Percentiles rank a stretch among this genome's conserved stretches.
phyloP scores from a whole-genome alignment of 331 rosid species.

The Telfairia occidentalis region DNA sequence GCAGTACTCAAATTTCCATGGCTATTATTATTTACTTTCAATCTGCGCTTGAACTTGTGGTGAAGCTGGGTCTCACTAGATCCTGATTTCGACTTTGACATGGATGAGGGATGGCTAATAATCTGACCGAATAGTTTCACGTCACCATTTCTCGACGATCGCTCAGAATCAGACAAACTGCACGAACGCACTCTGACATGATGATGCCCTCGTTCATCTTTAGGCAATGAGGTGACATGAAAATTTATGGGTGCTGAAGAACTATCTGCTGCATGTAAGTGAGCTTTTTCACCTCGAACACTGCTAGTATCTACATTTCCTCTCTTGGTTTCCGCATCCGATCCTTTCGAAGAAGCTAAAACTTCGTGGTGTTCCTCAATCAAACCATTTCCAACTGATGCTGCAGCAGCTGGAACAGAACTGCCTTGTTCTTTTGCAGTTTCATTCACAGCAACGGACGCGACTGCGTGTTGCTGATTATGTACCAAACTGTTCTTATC shows the following conservation, averaged over 20 bases:
- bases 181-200: slow-evolving; percentile 20
- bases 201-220: slow-evolving; percentile 23
- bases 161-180: slow-evolving; percentile 49
- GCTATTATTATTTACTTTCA: slow-evolving; percentile 5
- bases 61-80: slow-evolving; percentile 28
- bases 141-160: slow-evolving; percentile 60
- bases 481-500: slow-evolving; percentile 20
- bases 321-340: slow-evolving; percentile 14
- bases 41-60: slow-evolving; percentile 34
- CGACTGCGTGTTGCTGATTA: slow-evolving; percentile 10
- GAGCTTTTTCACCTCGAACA: slow-evolving; percentile 24
- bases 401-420: slow-evolving; percentile 16
- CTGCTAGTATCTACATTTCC: slow-evolving; percentile 26
- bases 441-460: slow-evolving; percentile 9
- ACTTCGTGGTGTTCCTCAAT: too few species aligned
- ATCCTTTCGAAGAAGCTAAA: not conserved
- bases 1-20: slow-evolving; percentile 37
- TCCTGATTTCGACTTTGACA: slow-evolving; percentile 29
- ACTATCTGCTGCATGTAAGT: slow-evolving; percentile 17
- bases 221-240: slow-evolving; percentile 34
- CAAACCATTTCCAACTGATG: slow-evolving; percentile 19
- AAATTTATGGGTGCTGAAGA: slow-evolving; percentile 33
- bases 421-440: slow-evolving; percentile 21
- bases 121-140: slow-evolving; percentile 86
- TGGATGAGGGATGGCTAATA: slow-evolving; percentile 45